These are phyloP conservation scores for Chytridiales sp. DNA, from an alignment of 371 early-diverging fungal species.

Conservation along the genomic window DNA sequence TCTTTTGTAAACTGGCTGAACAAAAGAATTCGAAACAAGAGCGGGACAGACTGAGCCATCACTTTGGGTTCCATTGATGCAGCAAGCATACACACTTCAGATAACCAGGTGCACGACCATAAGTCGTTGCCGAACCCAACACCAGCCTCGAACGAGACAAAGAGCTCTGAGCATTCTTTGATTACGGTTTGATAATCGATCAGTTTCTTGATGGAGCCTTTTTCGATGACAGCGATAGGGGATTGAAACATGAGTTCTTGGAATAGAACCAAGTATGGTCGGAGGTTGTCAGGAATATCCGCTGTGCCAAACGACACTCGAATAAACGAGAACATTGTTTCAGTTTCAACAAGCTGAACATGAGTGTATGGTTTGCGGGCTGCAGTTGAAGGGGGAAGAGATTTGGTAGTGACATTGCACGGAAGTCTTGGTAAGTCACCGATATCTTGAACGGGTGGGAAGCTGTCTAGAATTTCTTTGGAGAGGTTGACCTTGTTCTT, in stretches of 20 bases:
- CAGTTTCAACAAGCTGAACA: conserved; percentile 58
- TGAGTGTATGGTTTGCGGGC: conserved; percentile 43
- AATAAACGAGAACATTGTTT: conserved; percentile 59
- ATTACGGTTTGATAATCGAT: conserved; percentile 59
- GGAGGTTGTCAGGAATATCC: conserved; percentile 49
- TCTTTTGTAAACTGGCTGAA: conserved; percentile 61
- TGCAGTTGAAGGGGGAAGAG: background rate
- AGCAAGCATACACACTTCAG: conserved; percentile 55
- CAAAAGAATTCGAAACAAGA: conserved; percentile 52
- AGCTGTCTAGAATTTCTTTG: conserved; percentile 41
- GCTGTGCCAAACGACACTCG: conserved; percentile 56
- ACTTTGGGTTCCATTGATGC: conserved; percentile 45
- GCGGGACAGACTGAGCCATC: conserved; percentile 44
- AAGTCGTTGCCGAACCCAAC: conserved; percentile 63
- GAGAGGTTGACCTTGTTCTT: conserved; percentile 61
- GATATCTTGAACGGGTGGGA: conserved; percentile 60
- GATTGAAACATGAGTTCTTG: conserved; percentile 54
- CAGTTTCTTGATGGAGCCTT: conserved; percentile 28
- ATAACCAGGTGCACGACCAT: conserved; percentile 56
- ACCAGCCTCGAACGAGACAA: conserved; percentile 55
- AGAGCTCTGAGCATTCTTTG: conserved; percentile 51
- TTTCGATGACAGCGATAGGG: conserved; percentile 31
- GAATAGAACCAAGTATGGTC: conserved; percentile 62
- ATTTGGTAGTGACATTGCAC: conserved; percentile 21
- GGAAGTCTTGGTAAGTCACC: conserved; percentile 45